A percentile compares a stretch with the other conserved stretches of the same genome.
These are phyloP conservation scores for Gentiana dahurica DNA, from an alignment of 257 asterid species.

Conservation along the genomic window DNA sequence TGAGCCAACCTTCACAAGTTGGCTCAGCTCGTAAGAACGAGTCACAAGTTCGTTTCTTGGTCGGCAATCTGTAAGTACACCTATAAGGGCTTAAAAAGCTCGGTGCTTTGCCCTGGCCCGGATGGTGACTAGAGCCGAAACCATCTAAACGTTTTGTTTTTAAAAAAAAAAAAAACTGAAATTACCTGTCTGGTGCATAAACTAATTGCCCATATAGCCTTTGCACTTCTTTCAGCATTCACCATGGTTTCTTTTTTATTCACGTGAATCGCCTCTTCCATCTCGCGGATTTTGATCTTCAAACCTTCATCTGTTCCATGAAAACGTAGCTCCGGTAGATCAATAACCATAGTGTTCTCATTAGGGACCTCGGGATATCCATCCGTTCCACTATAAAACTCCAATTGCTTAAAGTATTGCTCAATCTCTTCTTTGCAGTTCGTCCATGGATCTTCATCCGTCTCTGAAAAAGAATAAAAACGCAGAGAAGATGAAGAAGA, in stretches of 20 bases:
- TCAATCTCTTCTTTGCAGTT: constrained; percentile 36
- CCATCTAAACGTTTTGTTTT: background rate
- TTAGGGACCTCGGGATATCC: constrained; percentile 14
- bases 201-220: constrained; percentile 42
- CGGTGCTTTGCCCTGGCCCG: too few relatives aligned
- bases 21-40: too few relatives aligned
- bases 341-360: constrained; percentile 7
- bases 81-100: too few relatives aligned
- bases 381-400: constrained; percentile 21
- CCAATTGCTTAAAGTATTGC: constrained; percentile 29
- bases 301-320: constrained; percentile 23
- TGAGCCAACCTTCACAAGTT: background rate
- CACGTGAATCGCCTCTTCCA: constrained; percentile 23
- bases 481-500: too few relatives aligned
- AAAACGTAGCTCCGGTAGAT: constrained; percentile 11
- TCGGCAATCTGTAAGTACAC: too few relatives aligned
- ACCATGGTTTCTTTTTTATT: constrained; percentile 25
- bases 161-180: background rate
- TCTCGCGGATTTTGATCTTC: constrained; percentile 20
- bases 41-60: too few relatives aligned
- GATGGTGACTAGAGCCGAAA: too few relatives aligned
- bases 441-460: constrained; percentile 26
- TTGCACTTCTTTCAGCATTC: constrained; percentile 30
- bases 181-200: constrained; percentile 44
- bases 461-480: too few relatives aligned